phyloP scores from a whole-genome alignment of 73 alveolate genomes.

The Tetrahymena malaccensis region DNA sequence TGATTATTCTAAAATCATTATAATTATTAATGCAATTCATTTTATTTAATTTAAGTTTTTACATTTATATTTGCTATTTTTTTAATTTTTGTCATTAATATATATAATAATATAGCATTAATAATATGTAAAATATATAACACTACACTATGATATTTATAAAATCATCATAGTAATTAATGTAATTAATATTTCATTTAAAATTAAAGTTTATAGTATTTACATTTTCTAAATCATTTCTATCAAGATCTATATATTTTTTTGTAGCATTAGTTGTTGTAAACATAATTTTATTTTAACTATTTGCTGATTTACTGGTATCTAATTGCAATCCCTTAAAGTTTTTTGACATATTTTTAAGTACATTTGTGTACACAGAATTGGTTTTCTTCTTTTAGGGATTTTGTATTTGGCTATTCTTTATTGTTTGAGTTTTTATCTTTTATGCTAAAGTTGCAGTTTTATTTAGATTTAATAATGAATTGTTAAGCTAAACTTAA shows the following conservation, averaged over 20 bases:
- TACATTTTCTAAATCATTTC: not conserved
- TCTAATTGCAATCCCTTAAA: not conserved
- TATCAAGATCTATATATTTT: not conserved
- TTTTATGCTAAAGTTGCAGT: not conserved
- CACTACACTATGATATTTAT: no score
- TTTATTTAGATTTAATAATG: not conserved
- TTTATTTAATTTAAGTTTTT: no score
- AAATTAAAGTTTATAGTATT: not conserved
- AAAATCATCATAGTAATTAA: no score
- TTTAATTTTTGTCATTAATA: no score
- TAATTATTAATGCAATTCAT: no score
- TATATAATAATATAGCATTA: no score
- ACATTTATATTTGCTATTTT: no score
- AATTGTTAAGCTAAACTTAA: not conserved
- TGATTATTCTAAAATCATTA: no score
- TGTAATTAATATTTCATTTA: not conserved
- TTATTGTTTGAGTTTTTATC: not conserved
- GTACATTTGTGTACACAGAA: not conserved
- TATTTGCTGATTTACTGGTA: not conserved
- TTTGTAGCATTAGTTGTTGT: not conserved
- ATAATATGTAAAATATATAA: no score
- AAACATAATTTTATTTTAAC: not conserved
- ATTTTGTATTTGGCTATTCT: not conserved
- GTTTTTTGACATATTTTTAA: not conserved
- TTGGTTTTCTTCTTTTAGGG: not conserved